These are phyloP conservation scores for Termitomyces sp. DNA, from an alignment of 768 basidiomycete genomes.

Conservation along the genomic window DNA sequence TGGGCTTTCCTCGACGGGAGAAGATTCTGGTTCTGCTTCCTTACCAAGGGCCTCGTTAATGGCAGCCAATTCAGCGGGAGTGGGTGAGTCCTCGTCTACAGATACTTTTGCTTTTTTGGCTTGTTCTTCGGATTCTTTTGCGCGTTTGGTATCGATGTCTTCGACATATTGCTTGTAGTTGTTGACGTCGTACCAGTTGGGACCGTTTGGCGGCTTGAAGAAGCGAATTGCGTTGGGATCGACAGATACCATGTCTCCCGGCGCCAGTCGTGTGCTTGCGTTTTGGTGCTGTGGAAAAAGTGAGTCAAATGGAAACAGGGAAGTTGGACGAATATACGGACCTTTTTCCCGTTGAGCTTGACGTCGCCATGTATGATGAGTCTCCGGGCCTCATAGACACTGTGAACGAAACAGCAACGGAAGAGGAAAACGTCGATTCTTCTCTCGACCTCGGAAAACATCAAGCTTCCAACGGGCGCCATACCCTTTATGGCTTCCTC, in stretches of 20 bases:
- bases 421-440: slow-evolving; percentile 91
- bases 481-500: slow-evolving; percentile 57
- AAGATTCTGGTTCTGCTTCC: not conserved
- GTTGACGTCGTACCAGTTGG: slow-evolving; percentile 29
- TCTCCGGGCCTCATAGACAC: slow-evolving; percentile 84
- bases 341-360: slow-evolving; percentile 84
- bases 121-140: not conserved
- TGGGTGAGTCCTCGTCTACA: not conserved
- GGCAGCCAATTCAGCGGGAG: slow-evolving; percentile 1
- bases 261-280: slow-evolving; percentile 82
- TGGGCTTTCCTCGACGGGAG: not conserved
- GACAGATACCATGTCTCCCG: slow-evolving; percentile 92
- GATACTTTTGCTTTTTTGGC: not conserved
- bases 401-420: slow-evolving; percentile 79
- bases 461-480: slow-evolving; percentile 91
- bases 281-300: slow-evolving; percentile 57
- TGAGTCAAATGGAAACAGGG: not conserved
- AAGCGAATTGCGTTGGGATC: slow-evolving; percentile 77
- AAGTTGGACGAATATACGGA: slow-evolving; percentile 22
- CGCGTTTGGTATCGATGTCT: slow-evolving; percentile 1
- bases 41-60: not conserved
- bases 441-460: slow-evolving; percentile 93
- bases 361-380: slow-evolving; percentile 87
- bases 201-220: slow-evolving; percentile 36
- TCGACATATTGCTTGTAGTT: slow-evolving; percentile 14